Evolutionary conservation across 2,329 filamentous ascomycete genomes (phyloP), one percentile per base, ranked within the genome.

Genomic region (Claviceps sp.): DNA sequence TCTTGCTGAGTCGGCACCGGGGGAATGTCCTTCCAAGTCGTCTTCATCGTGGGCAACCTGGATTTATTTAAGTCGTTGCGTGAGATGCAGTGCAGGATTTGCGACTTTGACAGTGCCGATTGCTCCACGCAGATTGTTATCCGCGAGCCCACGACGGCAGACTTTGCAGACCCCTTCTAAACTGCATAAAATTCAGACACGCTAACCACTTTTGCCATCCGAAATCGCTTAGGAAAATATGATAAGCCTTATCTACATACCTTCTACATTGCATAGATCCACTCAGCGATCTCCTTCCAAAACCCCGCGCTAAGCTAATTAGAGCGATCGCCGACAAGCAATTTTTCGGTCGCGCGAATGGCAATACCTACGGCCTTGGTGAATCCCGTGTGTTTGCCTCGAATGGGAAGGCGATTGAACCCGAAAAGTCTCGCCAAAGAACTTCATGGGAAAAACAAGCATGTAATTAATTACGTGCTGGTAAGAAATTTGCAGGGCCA

Each of bases 1-100:
- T 98, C 93, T 75, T 94, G 85, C 68, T 85, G 85, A 63, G 87
- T 94, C 54, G 91, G 91, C 59, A 95, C 88, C 59, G 89, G 88
- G 57, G 86, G 84, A 62, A 94, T 94, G 65, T 87, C 83, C 67
- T 84, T 84, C 80, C 80, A 84, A 52, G 77, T 80, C 57, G 75
- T 78, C 73, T 78, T 79, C 76, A 79, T 79, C 52, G 57, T 71
- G 72, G 68, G 63, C 63, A 59, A 63, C 52, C 20, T 52, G 47
- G 48, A 42, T 30, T 7, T 54, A 24, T 49, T 41, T 16, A 48
- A 5, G 41, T 30, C 22, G 37, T 45, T 18, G 52, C 30, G 30
- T 34, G 30, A 11, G 30, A 18, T 26, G 49, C 38, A 46, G 44
- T 43, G 26, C 8, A 46, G 52, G 52, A 50, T 47, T 52, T 52